These are phyloP conservation scores for Erodium texanum DNA, from an alignment of 441 rosid genomes.

Conservation along the genomic window DNA sequence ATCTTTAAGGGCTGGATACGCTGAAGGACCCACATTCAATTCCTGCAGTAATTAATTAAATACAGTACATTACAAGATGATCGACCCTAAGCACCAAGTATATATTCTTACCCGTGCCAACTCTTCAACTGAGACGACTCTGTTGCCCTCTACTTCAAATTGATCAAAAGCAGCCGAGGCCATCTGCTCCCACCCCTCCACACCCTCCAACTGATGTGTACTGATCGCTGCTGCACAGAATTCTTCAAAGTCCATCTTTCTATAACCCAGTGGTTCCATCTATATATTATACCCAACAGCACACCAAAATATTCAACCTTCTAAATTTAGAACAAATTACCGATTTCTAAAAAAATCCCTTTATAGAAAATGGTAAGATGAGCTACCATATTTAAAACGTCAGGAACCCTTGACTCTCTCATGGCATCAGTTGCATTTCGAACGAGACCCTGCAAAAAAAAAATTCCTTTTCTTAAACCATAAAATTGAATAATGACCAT, in stretches of 20 bases:
- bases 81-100: too few species aligned
- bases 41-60: constrained; percentile 52
- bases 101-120: constrained; percentile 55
- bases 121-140: constrained; percentile 70
- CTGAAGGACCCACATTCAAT: constrained; percentile 70
- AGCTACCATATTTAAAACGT: constrained; percentile 49
- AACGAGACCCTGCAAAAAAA: constrained; percentile 47
- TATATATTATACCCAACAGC: too few species aligned
- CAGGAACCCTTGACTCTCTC: constrained; percentile 77
- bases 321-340: too few species aligned
- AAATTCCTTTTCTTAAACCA: too few species aligned
- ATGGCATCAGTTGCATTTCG: constrained; percentile 68
- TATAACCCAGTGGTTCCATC: constrained; percentile 75
- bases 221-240: constrained; percentile 89
- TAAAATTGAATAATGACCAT: background rate
- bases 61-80: too few species aligned
- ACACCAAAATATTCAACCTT: too few species aligned
- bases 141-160: constrained; percentile 77
- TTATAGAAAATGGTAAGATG: background rate
- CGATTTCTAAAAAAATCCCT: too few species aligned
- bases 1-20: constrained; percentile 55
- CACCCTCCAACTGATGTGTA: constrained; percentile 72
- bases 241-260: constrained; percentile 82
- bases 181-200: constrained; percentile 78
- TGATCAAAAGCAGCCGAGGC: constrained; percentile 63